phyloP scores from a whole-genome alignment of 345 rosid genomes.

The Salix brachista region DNA sequence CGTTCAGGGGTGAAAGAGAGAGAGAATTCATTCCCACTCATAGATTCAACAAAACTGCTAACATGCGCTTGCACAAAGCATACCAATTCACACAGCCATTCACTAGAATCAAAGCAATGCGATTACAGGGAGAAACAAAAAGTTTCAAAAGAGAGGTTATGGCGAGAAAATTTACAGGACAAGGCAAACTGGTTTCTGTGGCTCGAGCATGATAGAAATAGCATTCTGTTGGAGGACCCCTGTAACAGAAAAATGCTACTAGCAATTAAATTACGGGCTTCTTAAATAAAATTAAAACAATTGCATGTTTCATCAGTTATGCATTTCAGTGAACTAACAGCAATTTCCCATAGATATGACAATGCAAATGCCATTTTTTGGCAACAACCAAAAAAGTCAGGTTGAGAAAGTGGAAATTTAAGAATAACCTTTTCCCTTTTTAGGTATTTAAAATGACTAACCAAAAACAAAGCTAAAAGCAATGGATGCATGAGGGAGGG shows the following conservation, averaged over 20 bases:
- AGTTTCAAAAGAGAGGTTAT: neutral
- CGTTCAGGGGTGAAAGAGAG: neutral
- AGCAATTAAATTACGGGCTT: neutral
- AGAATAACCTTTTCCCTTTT: too few species aligned
- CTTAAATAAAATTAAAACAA: neutral
- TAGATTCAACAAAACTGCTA: neutral
- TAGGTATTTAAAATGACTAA: neutral
- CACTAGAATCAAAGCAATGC: neutral
- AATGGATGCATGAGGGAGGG: neutral
- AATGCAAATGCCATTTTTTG: neutral
- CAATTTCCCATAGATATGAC: neutral
- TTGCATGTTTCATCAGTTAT: neutral
- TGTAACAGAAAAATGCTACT: slow-evolving; percentile 31
- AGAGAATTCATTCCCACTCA: neutral
- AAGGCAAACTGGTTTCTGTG: slow-evolving; percentile 51
- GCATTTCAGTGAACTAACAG: neutral
- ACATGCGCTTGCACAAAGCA: neutral
- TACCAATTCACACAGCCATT: neutral
- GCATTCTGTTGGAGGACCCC: slow-evolving; percentile 96
- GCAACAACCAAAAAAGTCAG: neutral
- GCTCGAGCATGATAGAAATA: slow-evolving; percentile 89
- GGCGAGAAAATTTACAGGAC: neutral
- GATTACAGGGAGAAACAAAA: neutral
- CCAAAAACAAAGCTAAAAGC: neutral
- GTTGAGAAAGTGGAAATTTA: neutral